Base-by-base conservation (phyloP, 75 land plant species). In the Pinus taeda region DNA sequence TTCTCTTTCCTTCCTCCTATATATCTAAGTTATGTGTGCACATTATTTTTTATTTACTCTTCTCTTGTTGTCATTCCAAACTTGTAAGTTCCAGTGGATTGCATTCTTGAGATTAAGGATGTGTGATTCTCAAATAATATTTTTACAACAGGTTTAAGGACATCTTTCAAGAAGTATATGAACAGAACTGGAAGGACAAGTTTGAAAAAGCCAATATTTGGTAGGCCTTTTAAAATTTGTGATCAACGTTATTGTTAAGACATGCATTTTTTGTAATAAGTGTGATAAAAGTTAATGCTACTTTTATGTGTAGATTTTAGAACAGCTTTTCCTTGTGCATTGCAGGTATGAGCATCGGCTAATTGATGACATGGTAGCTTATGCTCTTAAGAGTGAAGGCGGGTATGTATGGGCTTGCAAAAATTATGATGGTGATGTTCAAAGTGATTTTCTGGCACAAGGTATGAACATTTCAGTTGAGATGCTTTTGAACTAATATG, bases 391-490 rank as follows among this genome's bases (percentile, higher is more conserved):
- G 79, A 93, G 96, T 80, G 94, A 92, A 59, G 96, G 96, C 71
- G 96, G 90, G 29, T 93, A 92, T 81, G 94, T 93, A 56, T 93
- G 96, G 96, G 96, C 96, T 15, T 93, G 96, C 79, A 93, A 93
- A 81, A 93, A 93, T 77, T 93, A 93, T 79, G 96, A 93, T 79
- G 96, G 96, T 11, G 96, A 93, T 86, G 96, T 93, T 24, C 96
- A 93, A 87, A 93, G 96, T 86, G 96, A 93, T 78, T 84, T 93
- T 62, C 90, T 93, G 76, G 96, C 96, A 36, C 96, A 92, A 88
- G 96, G 96, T 93, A 33, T 72, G 49, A 20, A 20, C 21, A 62
- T 24, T 13, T 29, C 24, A n/a, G 21, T 20, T 30, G 33, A 42
- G 24, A 4, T 6, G 53, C 36, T 42, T 69, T 6, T 69, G 22